Evolutionary conservation across 306 rosid species (phyloP).

Genomic region (Quercus suber): DNA sequence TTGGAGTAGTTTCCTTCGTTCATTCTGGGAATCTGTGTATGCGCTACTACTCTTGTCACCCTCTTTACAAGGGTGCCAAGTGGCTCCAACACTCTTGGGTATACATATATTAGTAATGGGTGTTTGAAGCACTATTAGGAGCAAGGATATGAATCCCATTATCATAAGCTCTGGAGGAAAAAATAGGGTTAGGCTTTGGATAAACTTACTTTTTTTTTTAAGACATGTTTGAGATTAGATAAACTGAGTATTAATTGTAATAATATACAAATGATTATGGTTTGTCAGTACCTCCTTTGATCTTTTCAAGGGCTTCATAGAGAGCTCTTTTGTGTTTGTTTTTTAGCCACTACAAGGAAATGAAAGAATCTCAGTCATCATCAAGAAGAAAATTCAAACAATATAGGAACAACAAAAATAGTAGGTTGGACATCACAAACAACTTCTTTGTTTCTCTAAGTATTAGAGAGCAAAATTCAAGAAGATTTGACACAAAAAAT

Average conservation of each 20-base stretch:
- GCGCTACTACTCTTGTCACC: neutral
- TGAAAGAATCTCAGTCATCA: neutral
- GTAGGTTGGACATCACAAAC: no score
- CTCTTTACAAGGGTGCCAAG: constrained; percentile 45
- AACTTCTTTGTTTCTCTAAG: no score
- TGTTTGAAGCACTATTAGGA: constrained; percentile 38
- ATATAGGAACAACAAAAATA: no score
- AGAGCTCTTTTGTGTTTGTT: constrained; percentile 40
- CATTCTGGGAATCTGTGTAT: neutral
- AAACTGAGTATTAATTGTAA: no score
- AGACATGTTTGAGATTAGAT: neutral
- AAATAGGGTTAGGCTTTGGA: constrained; percentile 10
- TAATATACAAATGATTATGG: no score
- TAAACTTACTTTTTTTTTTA: neutral
- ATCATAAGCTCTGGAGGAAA: constrained; percentile 48
- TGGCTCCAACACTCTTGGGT: constrained; percentile 26
- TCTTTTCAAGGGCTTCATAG: constrained; percentile 50
- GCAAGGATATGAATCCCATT: constrained; percentile 52
- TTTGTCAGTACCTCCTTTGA: constrained; percentile 37
- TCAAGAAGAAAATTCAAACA: neutral
- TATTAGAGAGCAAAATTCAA: no score
- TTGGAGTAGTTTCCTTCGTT: constrained; percentile 27
- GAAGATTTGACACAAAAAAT: no score
- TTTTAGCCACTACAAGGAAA: constrained; percentile 35
- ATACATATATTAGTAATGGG: constrained; percentile 29